phyloP scores from a whole-genome alignment of 129 eudicot species.

The Tagetes patula region DNA sequence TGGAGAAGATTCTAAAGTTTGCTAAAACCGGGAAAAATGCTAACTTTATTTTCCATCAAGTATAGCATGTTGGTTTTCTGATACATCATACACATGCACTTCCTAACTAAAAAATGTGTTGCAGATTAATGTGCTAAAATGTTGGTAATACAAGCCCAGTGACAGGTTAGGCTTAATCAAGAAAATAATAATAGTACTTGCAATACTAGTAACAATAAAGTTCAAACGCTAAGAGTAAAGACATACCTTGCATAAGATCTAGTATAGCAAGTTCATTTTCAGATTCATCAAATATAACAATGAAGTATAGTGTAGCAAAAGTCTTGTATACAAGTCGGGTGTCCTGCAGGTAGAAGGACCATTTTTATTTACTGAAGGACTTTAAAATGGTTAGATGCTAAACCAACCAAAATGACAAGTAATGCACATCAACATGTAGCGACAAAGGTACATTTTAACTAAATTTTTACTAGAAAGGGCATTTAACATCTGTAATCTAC shows the following conservation, averaged over 20 bases:
- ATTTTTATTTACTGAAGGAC: background rate
- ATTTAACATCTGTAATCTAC: background rate
- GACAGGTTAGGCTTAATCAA: background rate
- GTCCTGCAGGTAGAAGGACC: slow-evolving; percentile 58
- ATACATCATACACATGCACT: background rate
- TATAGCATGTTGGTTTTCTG: background rate
- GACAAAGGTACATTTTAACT: background rate
- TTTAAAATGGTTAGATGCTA: slow-evolving; percentile 16
- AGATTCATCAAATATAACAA: slow-evolving; percentile 75
- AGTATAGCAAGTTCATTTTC: slow-evolving; percentile 97
- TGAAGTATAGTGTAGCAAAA: slow-evolving; percentile 78
- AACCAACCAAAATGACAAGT: slow-evolving; percentile 1
- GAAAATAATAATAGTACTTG: background rate
- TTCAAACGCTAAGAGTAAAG: background rate
- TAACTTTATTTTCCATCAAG: background rate
- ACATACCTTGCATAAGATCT: slow-evolving; percentile 93
- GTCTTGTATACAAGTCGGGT: slow-evolving; percentile 84
- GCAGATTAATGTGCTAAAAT: background rate
- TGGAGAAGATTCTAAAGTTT: background rate
- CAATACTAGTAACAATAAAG: background rate
- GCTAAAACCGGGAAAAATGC: background rate
- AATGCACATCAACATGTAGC: background rate
- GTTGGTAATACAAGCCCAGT: background rate
- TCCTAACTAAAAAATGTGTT: background rate
- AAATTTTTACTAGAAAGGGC: background rate